Evolutionary conservation across 1,284 basidiomycete genomes (phyloP).

Genomic region (Amylostereum areolatum): DNA sequence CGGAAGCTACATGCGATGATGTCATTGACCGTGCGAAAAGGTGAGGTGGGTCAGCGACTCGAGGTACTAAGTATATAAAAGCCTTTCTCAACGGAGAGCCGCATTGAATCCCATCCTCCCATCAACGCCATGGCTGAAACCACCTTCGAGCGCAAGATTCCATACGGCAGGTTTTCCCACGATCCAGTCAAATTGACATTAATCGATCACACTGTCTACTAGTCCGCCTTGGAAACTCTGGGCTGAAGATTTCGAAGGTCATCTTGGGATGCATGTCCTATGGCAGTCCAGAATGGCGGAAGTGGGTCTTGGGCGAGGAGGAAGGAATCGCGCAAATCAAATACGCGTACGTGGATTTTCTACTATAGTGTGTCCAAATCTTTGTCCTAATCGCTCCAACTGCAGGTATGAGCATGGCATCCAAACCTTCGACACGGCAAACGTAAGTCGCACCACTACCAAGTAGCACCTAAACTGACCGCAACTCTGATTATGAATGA

Average conservation of each 20-base stretch:
- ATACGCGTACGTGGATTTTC: slow-evolving; percentile 20
- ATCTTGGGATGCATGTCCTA: slow-evolving; percentile 41
- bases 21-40: no score
- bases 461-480: no score
- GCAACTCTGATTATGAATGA: no score
- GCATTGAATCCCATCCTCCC: no score
- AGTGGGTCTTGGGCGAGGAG: slow-evolving; percentile 35
- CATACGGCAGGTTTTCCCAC: not conserved
- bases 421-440: slow-evolving; percentile 46
- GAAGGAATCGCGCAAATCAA: slow-evolving; percentile 33
- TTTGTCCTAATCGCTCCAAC: not conserved
- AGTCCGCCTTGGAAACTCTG: slow-evolving; percentile 40
- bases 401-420: slow-evolving; percentile 35
- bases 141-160: not conserved
- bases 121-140: not conserved
- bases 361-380: not conserved
- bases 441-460: no score
- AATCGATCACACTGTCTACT: not conserved
- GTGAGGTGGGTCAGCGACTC: no score
- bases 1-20: no score
- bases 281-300: slow-evolving; percentile 28
- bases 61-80: no score
- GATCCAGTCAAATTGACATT: not conserved
- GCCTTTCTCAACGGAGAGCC: no score
- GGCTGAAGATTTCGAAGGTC: slow-evolving; percentile 37